Conservation (phyloP, 108 stramenopile genomes). For the Tribonema minus region DNA sequence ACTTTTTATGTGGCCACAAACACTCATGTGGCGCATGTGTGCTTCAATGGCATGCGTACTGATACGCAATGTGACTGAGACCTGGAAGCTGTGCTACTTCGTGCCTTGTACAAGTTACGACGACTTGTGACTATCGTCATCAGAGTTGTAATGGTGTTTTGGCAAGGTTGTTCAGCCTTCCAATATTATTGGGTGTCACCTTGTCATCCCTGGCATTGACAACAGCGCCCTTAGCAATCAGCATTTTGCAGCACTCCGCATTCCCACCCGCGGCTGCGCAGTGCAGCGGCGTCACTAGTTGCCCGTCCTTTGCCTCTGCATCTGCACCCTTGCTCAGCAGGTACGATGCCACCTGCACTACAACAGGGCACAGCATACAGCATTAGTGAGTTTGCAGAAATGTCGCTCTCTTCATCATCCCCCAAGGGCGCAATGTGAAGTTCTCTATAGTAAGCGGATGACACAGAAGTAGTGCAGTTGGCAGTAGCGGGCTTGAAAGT, state of each 20-base stretch:
- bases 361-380: neutral
- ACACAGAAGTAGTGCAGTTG: no score
- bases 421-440: neutral
- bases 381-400: neutral
- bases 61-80: no score
- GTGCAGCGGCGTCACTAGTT: neutral
- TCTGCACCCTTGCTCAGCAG: neutral
- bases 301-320: neutral
- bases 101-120: no score
- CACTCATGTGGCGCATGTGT: no score
- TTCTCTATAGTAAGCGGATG: neutral
- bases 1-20: no score
- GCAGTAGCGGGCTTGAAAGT: no score
- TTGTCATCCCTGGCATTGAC: neutral
- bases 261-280: neutral
- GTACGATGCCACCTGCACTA: neutral
- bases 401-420: neutral
- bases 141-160: no score
- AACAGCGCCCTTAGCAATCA: neutral
- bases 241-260: neutral
- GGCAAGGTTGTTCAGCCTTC: no score
- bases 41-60: no score
- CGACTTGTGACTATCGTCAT: no score
- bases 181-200: no score
- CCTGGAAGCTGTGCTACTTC: no score